phyloP scores from a whole-genome alignment of 805 yeast species.

The Sporopachydermia lactativora region DNA sequence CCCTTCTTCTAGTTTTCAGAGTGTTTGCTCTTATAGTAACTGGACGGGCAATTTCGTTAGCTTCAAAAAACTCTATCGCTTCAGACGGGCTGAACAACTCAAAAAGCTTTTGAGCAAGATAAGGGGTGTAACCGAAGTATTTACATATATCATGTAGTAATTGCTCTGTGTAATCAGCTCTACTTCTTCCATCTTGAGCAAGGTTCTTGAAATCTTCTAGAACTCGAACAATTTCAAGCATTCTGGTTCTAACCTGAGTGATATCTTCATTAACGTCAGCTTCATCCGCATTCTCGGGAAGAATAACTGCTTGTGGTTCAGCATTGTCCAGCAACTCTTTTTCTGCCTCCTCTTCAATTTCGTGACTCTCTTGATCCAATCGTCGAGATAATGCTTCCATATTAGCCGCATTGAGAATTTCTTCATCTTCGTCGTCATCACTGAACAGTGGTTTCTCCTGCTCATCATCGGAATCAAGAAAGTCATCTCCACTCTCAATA shows the following conservation, averaged over 20 bases:
- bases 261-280: slow-evolving; percentile 61
- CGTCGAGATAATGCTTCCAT: slow-evolving; percentile 66
- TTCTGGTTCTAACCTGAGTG: slow-evolving; percentile 77
- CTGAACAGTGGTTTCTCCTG: slow-evolving; percentile 62
- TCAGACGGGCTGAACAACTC: slow-evolving; percentile 87
- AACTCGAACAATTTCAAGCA: slow-evolving; percentile 89
- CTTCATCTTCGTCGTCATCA: slow-evolving; percentile 56
- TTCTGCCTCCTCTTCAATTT: slow-evolving; percentile 11
- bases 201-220: slow-evolving; percentile 75
- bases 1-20: slow-evolving; percentile 85
- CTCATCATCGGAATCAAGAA: slow-evolving; percentile 53
- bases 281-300: slow-evolving; percentile 56
- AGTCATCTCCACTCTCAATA: slow-evolving; percentile 27
- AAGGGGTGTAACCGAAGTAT: slow-evolving; percentile 87
- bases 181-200: slow-evolving; percentile 75
- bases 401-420: slow-evolving; percentile 61
- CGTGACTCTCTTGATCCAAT: slow-evolving; percentile 41
- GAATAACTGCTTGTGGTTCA: slow-evolving; percentile 64
- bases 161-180: slow-evolving; percentile 71
- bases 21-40: slow-evolving; percentile 97
- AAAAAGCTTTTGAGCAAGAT: slow-evolving; percentile 87
- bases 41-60: slow-evolving; percentile 95
- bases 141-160: slow-evolving; percentile 75
- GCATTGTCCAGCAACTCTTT: slow-evolving; percentile 23
- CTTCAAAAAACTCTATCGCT: slow-evolving; percentile 97